These are phyloP conservation scores for Lichina pygmaea DNA, from an alignment of 495 filamentous ascomycete species.

Conservation along the genomic window DNA sequence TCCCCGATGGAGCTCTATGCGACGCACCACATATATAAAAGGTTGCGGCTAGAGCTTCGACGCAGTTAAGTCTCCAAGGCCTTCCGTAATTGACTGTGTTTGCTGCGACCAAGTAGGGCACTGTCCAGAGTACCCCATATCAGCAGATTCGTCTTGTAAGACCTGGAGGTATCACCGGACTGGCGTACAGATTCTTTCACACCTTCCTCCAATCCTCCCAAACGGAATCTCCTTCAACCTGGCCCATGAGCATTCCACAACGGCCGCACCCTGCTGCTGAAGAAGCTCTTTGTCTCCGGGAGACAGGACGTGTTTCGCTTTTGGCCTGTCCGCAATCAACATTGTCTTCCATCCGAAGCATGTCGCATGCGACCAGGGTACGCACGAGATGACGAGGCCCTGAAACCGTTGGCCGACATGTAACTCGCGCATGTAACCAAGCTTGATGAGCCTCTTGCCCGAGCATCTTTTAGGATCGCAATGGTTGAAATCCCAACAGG, in stretches of 20 bases:
- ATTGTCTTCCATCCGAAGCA: neutral
- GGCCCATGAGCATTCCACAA: slow-evolving; percentile 95
- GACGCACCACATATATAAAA: slow-evolving; percentile 59
- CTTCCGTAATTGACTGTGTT: slow-evolving; percentile 95
- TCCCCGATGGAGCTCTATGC: neutral
- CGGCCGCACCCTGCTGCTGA: slow-evolving; percentile 73
- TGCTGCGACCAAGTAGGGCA: slow-evolving; percentile 88
- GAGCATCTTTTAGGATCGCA: slow-evolving; percentile 95
- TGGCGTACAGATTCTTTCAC: slow-evolving; percentile 44
- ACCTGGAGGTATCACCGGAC: neutral
- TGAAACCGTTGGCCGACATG: slow-evolving; percentile 71
- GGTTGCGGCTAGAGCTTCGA: slow-evolving; percentile 74
- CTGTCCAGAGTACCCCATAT: slow-evolving; percentile 7
- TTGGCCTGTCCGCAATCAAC: slow-evolving; percentile 25
- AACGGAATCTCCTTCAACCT: slow-evolving; percentile 77
- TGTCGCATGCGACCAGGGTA: neutral
- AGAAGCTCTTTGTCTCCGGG: slow-evolving; percentile 56
- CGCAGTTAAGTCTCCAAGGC: slow-evolving; percentile 84
- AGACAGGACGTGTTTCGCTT: slow-evolving; percentile 62
- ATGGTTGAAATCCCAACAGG: slow-evolving; percentile 92
- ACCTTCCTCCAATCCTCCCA: slow-evolving; percentile 76
- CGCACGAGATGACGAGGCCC: slow-evolving; percentile 69
- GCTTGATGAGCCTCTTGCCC: slow-evolving; percentile 72
- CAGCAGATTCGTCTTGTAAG: neutral
- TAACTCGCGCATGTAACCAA: slow-evolving; percentile 82